Conservation (phyloP, 108 stramenopile genomes). For the Pseudonitzschia delicatissima region DNA sequence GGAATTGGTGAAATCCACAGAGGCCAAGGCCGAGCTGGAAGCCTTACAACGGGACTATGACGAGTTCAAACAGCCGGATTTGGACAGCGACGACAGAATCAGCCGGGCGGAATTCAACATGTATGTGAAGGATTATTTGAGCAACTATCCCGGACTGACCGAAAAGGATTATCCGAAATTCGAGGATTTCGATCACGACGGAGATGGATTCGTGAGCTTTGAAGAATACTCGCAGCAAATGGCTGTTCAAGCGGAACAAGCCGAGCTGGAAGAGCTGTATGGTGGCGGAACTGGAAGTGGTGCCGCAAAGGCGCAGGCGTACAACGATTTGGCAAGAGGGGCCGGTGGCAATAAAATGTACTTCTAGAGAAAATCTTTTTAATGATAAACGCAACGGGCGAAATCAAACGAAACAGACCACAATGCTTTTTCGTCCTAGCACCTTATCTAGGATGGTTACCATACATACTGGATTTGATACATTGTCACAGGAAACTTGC, state of each 20-base stretch:
- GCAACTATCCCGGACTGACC: conserved; percentile 86
- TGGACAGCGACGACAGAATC: conserved; percentile 94
- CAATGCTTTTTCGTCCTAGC: too few relatives aligned
- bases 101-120: conserved; percentile 90
- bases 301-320: conserved; percentile 43
- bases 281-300: conserved; percentile 1
- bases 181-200: conserved; percentile 94
- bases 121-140: conserved; percentile 92
- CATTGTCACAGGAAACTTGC: too few relatives aligned
- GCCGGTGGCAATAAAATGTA: conserved; percentile 11
- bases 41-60: conserved; percentile 92
- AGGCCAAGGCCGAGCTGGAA: conserved; percentile 78
- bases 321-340: conserved; percentile 33
- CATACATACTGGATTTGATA: too few relatives aligned
- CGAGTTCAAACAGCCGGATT: conserved; percentile 97
- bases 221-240: conserved; percentile 90
- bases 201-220: conserved; percentile 91
- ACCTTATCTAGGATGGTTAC: too few relatives aligned
- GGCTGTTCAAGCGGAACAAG: conserved; percentile 82
- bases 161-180: conserved; percentile 94
- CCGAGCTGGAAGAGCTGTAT: conserved; percentile 60
- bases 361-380: too few relatives aligned
- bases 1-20: conserved; percentile 47
- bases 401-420: too few relatives aligned
- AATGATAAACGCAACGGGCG: too few relatives aligned